Evolutionary conservation across 495 filamentous ascomycete genomes (phyloP).

Genomic region (Talaromyces nanjingensis): DNA sequence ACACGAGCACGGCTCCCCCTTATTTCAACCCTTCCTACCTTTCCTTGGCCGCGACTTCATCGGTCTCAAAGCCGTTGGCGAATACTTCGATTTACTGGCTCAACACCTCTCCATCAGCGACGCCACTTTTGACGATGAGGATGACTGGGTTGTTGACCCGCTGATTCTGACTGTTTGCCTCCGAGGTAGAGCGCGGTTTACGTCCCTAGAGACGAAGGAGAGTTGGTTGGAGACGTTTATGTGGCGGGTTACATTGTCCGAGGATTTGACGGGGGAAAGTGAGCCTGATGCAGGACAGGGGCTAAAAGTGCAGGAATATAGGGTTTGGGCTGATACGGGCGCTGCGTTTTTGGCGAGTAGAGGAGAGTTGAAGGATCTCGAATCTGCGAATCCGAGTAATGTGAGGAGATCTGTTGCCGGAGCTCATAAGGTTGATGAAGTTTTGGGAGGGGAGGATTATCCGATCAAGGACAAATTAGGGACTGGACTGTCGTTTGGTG

Average conservation of each 20-base stretch:
- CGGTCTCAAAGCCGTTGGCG: slow-evolving; percentile 35
- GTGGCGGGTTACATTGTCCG: slow-evolving; percentile 46
- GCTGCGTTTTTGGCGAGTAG: slow-evolving; percentile 51
- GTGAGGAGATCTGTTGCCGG: not conserved
- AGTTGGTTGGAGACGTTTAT: slow-evolving; percentile 53
- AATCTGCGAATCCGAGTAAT: not conserved
- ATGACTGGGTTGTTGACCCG: slow-evolving; percentile 45
- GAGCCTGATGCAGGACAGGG: slow-evolving; percentile 11
- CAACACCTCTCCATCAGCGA: slow-evolving; percentile 33
- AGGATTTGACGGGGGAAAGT: slow-evolving; percentile 14
- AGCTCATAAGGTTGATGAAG: slow-evolving; percentile 7
- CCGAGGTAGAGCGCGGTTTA: slow-evolving; percentile 43
- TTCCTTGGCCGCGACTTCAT: slow-evolving; percentile 52
- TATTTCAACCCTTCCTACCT: slow-evolving; percentile 27
- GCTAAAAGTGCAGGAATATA: slow-evolving; percentile 42
- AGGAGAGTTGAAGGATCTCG: slow-evolving; percentile 30
- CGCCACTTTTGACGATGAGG: slow-evolving; percentile 42
- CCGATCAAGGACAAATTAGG: slow-evolving; percentile 14
- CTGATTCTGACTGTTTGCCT: slow-evolving; percentile 35
- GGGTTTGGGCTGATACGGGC: slow-evolving; percentile 60
- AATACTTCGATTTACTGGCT: slow-evolving; percentile 42
- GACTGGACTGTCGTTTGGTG: slow-evolving; percentile 17
- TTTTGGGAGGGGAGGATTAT: slow-evolving; percentile 7
- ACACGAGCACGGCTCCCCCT: slow-evolving; percentile 44
- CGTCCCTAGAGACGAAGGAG: slow-evolving; percentile 42